phyloP scores from a whole-genome alignment of 2,329 filamentous ascomycete species.

The Clathrospora elynae region DNA sequence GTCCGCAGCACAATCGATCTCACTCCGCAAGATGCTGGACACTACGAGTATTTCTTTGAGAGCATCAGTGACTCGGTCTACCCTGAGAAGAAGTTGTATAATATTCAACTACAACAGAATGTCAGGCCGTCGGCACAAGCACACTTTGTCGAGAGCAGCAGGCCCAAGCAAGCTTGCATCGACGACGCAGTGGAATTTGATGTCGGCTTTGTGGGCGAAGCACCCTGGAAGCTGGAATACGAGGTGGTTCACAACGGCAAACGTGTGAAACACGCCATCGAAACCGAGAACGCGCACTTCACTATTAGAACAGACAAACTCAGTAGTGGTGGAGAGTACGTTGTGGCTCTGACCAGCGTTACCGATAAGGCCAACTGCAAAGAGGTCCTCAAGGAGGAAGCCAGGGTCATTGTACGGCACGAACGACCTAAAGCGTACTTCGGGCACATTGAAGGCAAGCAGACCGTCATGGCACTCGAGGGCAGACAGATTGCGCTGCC shows the following conservation, averaged over 20 bases:
- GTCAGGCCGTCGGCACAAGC: constrained; percentile 93
- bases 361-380: constrained; percentile 87
- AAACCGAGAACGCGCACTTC: constrained; percentile 66
- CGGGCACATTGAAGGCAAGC: constrained; percentile 80
- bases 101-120: constrained; percentile 77
- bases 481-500: constrained; percentile 75
- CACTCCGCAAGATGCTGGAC: constrained; percentile 77
- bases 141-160: constrained; percentile 63
- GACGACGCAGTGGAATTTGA: constrained; percentile 78
- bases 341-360: constrained; percentile 80
- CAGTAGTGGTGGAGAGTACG: constrained; percentile 85
- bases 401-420: constrained; percentile 82
- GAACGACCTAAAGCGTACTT: constrained; percentile 88
- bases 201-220: constrained; percentile 77
- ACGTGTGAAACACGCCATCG: constrained; percentile 69
- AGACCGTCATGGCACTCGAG: constrained; percentile 76
- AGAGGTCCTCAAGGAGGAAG: constrained; percentile 80
- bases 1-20: constrained; percentile 84
- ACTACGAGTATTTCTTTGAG: constrained; percentile 84
- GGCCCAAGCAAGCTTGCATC: constrained; percentile 73
- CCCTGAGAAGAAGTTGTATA: constrained; percentile 55
- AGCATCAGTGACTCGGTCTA: constrained; percentile 85
- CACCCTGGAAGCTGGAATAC: constrained; percentile 88
- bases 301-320: constrained; percentile 78
- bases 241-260: constrained; percentile 90